These are phyloP conservation scores for Knoxdaviesia capensis DNA, from an alignment of 2,329 filamentous ascomycete species.

Conservation along the genomic window DNA sequence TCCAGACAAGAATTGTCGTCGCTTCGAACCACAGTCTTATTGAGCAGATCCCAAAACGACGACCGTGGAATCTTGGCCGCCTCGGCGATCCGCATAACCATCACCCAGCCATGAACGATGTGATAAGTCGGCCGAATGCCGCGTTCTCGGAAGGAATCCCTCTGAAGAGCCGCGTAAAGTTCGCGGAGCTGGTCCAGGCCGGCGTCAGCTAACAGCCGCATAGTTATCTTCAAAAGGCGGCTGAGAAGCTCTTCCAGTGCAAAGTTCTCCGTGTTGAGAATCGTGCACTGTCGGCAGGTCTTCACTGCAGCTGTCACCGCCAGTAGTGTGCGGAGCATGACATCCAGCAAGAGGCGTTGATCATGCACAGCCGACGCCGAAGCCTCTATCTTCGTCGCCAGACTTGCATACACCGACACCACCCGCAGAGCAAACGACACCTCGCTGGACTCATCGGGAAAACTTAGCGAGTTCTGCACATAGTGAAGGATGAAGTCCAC, in stretches of 20 bases:
- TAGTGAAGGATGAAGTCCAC: conserved; percentile 27
- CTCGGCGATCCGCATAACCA: conserved; percentile 32
- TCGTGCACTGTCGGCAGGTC: conserved; percentile 18
- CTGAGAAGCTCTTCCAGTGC: conserved; percentile 28
- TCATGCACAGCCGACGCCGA: neutral
- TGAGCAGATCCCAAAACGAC: conserved; percentile 40
- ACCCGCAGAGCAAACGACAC: conserved; percentile 22
- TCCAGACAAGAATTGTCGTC: too few species aligned
- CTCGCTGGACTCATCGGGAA: conserved; percentile 14
- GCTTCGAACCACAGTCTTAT: conserved; percentile 7
- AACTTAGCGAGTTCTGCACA: conserved; percentile 20
- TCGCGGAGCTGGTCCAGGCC: conserved; percentile 22
- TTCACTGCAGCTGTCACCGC: conserved; percentile 10
- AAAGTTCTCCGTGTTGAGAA: conserved; percentile 15
- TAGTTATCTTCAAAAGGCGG: conserved; percentile 16
- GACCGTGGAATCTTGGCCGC: conserved; percentile 26
- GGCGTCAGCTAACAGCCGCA: conserved; percentile 18
- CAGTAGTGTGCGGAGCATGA: too few species aligned
- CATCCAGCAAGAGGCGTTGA: too few species aligned
- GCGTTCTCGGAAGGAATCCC: conserved; percentile 21
- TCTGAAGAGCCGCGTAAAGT: conserved; percentile 27
- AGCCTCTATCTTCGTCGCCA: conserved; percentile 13
- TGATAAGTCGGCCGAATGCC: conserved; percentile 29
- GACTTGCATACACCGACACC: conserved; percentile 20
- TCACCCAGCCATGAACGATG: conserved; percentile 33